Conservation (phyloP, 192 early-diverging fungal species). For the Podila clonocystis region DNA sequence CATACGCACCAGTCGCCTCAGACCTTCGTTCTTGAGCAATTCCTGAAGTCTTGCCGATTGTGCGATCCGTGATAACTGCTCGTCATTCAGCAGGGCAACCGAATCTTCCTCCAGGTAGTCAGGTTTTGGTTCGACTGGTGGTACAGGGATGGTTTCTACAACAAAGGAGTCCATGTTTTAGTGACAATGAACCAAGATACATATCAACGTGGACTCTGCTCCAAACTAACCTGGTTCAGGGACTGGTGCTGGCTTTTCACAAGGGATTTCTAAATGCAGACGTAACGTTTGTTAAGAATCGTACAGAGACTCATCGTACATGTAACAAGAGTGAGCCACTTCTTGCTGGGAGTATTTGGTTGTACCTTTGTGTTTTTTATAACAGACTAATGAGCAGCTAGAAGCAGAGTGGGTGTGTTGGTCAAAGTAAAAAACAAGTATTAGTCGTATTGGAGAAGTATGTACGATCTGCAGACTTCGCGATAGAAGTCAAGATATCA, state of each 20-base stretch:
- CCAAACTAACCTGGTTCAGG: slow-evolving; percentile 37
- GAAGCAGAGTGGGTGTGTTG: background rate
- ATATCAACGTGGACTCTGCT: too few relatives aligned
- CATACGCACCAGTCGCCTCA: slow-evolving; percentile 25
- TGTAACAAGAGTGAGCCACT: background rate
- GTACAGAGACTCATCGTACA: too few relatives aligned
- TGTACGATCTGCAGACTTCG: background rate
- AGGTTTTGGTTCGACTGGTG: slow-evolving; percentile 25
- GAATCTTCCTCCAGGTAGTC: slow-evolving; percentile 46
- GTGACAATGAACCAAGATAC: too few relatives aligned
- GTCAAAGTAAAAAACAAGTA: background rate
- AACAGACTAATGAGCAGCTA: slow-evolving; percentile 46
- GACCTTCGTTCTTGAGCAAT: slow-evolving; percentile 32
- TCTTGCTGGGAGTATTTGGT: background rate
- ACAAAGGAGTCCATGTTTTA: background rate
- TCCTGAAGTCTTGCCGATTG: slow-evolving; percentile 28
- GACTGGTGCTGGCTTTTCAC: slow-evolving; percentile 35
- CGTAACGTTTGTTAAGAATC: too few relatives aligned
- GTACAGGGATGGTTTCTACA: slow-evolving; percentile 40
- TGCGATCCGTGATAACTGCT: slow-evolving; percentile 24
- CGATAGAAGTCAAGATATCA: background rate
- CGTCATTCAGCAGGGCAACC: slow-evolving; percentile 23
- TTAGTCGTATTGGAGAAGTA: background rate
- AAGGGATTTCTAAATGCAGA: slow-evolving; percentile 30
- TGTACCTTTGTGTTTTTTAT: slow-evolving; percentile 50